Conservation (phyloP, 1,284 basidiomycete genomes). For the Leccinum subfulvum region DNA sequence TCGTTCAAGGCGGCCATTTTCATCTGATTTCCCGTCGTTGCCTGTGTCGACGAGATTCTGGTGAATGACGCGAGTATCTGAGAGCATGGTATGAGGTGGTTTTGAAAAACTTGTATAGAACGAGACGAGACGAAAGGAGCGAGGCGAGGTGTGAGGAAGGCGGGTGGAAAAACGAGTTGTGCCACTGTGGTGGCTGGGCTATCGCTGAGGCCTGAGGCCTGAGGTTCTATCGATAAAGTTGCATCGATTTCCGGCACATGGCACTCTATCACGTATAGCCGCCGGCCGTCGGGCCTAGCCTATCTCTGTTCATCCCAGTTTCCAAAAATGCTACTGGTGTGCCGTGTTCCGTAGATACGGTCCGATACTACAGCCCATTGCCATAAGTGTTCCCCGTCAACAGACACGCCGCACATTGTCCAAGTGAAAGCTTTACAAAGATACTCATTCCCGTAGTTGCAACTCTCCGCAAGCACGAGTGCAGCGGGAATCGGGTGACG, state of each 20-base stretch:
- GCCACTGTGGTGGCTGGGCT: slow-evolving; percentile 2
- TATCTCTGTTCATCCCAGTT: not conserved
- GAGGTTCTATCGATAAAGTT: slow-evolving; percentile 1
- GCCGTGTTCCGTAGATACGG: not conserved
- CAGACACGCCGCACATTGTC: not conserved
- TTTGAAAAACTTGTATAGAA: not conserved
- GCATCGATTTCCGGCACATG: not conserved
- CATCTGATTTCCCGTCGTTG: slow-evolving; percentile 25
- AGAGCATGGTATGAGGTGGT: slow-evolving; percentile 6
- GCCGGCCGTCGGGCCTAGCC: not conserved
- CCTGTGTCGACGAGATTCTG: slow-evolving; percentile 32
- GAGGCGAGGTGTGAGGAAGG: slow-evolving; percentile 3
- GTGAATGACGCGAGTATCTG: slow-evolving; percentile 19
- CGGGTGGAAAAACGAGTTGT: slow-evolving; percentile 9
- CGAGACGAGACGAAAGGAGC: not conserved
- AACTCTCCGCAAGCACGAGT: too few relatives aligned
- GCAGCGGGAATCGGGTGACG: too few relatives aligned
- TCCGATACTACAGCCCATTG: not conserved
- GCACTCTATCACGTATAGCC: not conserved
- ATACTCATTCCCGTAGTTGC: too few relatives aligned
- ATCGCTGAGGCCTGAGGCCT: not conserved
- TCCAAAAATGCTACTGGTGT: not conserved
- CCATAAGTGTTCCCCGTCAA: not conserved
- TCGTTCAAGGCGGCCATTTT: slow-evolving; percentile 25
- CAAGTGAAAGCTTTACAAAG: not conserved